A percentile compares a stretch with the other conserved stretches of the same genome.
These are phyloP conservation scores for Blastobotrys proliferans DNA, from an alignment of 1,139 yeast genomes.

Conservation along the genomic window DNA sequence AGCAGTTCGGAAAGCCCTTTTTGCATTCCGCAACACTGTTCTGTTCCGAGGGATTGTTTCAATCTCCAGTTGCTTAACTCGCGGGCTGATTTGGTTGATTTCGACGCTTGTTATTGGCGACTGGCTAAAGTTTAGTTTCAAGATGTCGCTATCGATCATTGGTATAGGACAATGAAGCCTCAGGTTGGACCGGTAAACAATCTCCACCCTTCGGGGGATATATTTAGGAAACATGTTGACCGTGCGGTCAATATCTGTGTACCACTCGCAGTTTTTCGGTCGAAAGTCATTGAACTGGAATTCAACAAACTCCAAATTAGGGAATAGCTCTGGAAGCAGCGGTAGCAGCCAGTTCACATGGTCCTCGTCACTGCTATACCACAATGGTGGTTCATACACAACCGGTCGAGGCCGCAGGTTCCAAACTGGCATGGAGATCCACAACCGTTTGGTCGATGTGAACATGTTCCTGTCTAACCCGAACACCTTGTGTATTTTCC, in stretches of 20 bases:
- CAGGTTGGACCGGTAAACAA: slow-evolving; percentile 1
- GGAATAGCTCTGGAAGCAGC: slow-evolving; percentile 2
- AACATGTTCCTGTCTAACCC: slow-evolving; percentile 1
- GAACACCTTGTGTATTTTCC: slow-evolving; percentile 7
- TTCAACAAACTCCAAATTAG: background rate
- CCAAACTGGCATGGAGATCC: slow-evolving; percentile 7
- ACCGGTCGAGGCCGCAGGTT: background rate
- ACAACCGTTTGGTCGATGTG: background rate
- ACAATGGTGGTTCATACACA: background rate
- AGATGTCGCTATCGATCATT: background rate
- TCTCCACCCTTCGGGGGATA: background rate
- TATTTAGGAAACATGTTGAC: background rate
- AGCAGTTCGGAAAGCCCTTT: background rate
- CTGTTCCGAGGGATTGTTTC: slow-evolving; percentile 2
- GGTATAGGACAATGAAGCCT: slow-evolving; percentile 1
- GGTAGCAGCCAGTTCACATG: slow-evolving; percentile 8
- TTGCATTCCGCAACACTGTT: background rate
- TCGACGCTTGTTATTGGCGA: slow-evolving; percentile 6
- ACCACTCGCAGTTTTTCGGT: background rate
- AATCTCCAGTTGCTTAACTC: background rate
- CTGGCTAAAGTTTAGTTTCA: background rate
- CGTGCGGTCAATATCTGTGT: background rate
- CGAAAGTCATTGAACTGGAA: slow-evolving; percentile 3
- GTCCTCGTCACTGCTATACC: slow-evolving; percentile 7
- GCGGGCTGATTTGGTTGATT: background rate